These are phyloP conservation scores for Syzygium malaccense DNA, from an alignment of 441 rosid species.

Conservation along the genomic window DNA sequence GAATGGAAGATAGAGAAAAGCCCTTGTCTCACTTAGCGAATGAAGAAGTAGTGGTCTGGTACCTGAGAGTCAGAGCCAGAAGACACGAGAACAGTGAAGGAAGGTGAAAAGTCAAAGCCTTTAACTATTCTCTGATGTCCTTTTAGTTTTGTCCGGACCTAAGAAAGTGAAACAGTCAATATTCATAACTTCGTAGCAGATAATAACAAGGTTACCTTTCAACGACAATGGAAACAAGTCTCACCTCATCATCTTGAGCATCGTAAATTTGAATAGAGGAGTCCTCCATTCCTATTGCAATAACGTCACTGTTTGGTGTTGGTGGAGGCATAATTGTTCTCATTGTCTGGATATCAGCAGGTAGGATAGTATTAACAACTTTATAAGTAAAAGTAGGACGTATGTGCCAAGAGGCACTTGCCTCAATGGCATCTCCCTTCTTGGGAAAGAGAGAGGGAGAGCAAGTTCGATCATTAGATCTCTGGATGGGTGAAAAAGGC, in stretches of 20 bases:
- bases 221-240: neutral
- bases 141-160: slow-evolving; percentile 58
- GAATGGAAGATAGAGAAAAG: neutral
- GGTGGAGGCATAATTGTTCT: slow-evolving; percentile 59
- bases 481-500: neutral
- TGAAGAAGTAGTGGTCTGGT: neutral
- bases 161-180: slow-evolving; percentile 8
- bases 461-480: neutral
- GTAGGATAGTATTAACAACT: neutral
- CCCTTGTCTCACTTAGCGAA: neutral
- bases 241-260: slow-evolving; percentile 69
- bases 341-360: slow-evolving; percentile 38
- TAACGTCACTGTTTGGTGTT: neutral
- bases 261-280: slow-evolving; percentile 58
- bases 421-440: neutral
- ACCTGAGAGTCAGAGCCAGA: slow-evolving; percentile 78
- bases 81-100: slow-evolving; percentile 50
- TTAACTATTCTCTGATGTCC: slow-evolving; percentile 76
- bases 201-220: neutral
- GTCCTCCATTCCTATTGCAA: slow-evolving; percentile 82
- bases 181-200: neutral
- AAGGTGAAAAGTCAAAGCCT: slow-evolving; percentile 62
- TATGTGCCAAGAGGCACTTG: neutral
- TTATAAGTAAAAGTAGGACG: neutral
- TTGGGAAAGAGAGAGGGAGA: neutral